These are phyloP conservation scores for Fusarium nygamai DNA, from an alignment of 2,329 filamentous ascomycete genomes.

Conservation along the genomic window DNA sequence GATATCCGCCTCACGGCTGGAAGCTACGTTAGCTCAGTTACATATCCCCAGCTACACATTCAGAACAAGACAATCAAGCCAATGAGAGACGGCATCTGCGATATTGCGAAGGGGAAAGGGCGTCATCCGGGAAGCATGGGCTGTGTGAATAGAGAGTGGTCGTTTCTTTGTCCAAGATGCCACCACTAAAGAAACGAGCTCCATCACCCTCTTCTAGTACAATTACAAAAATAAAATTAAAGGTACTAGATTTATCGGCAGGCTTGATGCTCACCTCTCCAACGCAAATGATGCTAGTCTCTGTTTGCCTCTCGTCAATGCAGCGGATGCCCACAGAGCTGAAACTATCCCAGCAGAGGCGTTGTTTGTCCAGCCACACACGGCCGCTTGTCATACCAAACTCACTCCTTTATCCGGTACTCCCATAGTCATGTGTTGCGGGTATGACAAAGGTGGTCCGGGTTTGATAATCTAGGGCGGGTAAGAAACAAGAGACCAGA, in stretches of 20 bases:
- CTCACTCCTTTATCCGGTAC: neutral
- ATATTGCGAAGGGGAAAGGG: neutral
- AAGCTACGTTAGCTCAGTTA: neutral
- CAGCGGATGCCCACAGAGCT: neutral
- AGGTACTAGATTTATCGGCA: neutral
- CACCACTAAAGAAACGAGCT: neutral
- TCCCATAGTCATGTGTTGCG: neutral
- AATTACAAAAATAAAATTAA: neutral
- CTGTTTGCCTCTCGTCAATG: neutral
- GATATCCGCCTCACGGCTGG: neutral
- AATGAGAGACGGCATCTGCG: neutral
- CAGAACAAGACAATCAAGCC: neutral
- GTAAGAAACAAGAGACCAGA: neutral
- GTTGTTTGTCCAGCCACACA: neutral
- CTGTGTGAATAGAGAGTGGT: neutral
- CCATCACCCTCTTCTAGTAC: neutral
- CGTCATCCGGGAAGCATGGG: neutral
- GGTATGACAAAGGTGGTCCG: neutral
- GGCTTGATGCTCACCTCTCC: neutral
- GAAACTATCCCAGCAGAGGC: neutral
- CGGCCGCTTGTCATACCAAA: neutral
- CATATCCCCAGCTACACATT: neutral
- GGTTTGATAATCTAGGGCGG: neutral
- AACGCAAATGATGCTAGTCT: neutral
- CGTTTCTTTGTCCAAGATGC: neutral